A percentile compares a stretch with the other conserved stretches of the same genome.
These are phyloP conservation scores for Grigorovia yakushimaensis DNA, from an alignment of 805 yeast species.

Conservation along the genomic window DNA sequence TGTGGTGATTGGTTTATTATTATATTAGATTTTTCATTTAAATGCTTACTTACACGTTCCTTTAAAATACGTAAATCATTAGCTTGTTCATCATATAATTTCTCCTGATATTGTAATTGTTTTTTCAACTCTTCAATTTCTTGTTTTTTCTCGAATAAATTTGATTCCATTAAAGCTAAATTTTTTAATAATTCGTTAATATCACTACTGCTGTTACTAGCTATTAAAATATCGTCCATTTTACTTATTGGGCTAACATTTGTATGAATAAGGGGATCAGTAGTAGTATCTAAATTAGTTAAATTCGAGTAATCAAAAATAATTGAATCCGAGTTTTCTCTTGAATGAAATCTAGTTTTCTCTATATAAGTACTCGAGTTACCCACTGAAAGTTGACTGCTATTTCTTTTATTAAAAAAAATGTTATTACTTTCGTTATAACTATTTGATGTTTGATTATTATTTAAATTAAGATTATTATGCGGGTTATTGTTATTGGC, in stretches of 20 bases:
- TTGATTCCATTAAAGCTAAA: constrained; percentile 61
- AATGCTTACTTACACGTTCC: constrained; percentile 24
- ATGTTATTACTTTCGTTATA: not conserved
- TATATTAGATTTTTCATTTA: constrained; percentile 4
- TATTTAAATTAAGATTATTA: not conserved
- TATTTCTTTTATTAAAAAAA: constrained; percentile 8
- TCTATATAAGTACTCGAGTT: not conserved
- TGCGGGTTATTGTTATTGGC: not conserved
- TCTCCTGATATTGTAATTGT: constrained; percentile 40
- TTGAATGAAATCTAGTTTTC: not conserved
- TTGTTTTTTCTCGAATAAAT: constrained; percentile 53
- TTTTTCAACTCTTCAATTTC: constrained; percentile 40
- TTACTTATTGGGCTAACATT: not conserved
- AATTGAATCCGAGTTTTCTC: not conserved
- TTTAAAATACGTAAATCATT: constrained; percentile 28
- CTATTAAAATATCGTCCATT: not conserved
- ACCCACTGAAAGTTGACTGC: not conserved
- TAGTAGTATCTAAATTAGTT: not conserved
- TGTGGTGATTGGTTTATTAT: not conserved
- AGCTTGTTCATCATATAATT: constrained; percentile 35
- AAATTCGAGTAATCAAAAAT: not conserved
- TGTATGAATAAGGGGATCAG: not conserved
- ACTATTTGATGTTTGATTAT: constrained; percentile 2
- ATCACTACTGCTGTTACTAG: constrained; percentile 18
- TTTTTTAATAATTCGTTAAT: constrained; percentile 47